A percentile compares a stretch with the other conserved stretches of the same genome.
These are phyloP conservation scores for Komagataella phaffii DNA, from an alignment of 805 yeast genomes.

Conservation along the genomic window DNA sequence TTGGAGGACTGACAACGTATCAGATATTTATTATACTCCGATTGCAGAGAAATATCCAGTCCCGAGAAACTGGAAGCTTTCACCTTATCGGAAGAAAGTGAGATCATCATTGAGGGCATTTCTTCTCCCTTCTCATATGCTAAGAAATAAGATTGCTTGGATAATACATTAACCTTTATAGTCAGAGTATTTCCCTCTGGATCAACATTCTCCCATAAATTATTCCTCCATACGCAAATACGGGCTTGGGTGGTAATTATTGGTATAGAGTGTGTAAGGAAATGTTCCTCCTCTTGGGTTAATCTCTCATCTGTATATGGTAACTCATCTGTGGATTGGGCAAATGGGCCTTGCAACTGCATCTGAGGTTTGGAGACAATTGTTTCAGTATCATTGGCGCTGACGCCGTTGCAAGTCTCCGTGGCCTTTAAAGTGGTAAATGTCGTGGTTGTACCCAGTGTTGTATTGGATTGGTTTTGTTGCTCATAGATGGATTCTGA, in stretches of 20 bases:
- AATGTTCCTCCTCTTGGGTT: background rate
- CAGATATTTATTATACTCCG: background rate
- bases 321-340: background rate
- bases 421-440: constrained; percentile 1
- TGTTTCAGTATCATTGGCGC: background rate
- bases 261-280: background rate
- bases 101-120: background rate
- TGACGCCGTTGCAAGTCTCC: background rate
- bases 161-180: background rate
- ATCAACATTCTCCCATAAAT: background rate
- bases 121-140: background rate
- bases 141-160: background rate
- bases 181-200: background rate
- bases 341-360: background rate
- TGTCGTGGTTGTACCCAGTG: constrained; percentile 1
- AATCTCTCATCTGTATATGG: background rate
- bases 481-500: background rate
- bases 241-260: background rate
- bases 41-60: background rate
- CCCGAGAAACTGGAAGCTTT: background rate
- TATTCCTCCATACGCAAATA: background rate
- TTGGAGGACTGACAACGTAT: background rate
- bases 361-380: background rate
- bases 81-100: background rate
- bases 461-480: constrained; percentile 1